A percentile compares a stretch with the other conserved stretches of the same genome.
Evolutionary conservation across 345 rosid genomes (phyloP).

Genomic region (Salix koriyanagi): DNA sequence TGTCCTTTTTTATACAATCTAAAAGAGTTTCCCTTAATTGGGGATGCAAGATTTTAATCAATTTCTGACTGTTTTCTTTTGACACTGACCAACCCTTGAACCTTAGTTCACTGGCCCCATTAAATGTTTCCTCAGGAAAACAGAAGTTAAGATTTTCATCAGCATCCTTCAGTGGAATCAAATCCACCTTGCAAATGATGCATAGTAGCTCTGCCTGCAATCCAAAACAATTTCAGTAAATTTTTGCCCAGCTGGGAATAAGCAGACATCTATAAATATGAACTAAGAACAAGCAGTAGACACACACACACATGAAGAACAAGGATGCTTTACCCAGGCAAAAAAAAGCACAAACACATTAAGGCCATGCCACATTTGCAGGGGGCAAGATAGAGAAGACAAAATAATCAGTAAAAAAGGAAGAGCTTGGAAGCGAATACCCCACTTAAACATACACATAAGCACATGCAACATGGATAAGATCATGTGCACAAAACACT

Average conservation of each 20-base stretch:
- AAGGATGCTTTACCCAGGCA: neutral
- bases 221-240: slow-evolving; percentile 11
- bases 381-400: neutral
- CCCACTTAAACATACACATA: neutral
- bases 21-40: slow-evolving; percentile 43
- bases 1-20: slow-evolving; percentile 52
- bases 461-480: neutral
- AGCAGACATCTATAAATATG: neutral
- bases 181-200: slow-evolving; percentile 56
- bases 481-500: neutral
- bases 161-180: slow-evolving; percentile 46
- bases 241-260: neutral
- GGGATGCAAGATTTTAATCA: slow-evolving; percentile 38
- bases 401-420: neutral
- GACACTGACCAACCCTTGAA: slow-evolving; percentile 23
- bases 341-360: neutral
- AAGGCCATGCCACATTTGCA: neutral
- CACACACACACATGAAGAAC: neutral
- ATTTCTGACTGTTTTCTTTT: slow-evolving; percentile 38
- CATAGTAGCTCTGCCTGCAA: slow-evolving; percentile 60
- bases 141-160: slow-evolving; percentile 41
- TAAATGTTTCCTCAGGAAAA: slow-evolving; percentile 32
- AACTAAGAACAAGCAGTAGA: neutral
- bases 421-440: neutral
- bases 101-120: slow-evolving; percentile 9